A percentile compares a stretch with the other conserved stretches of the same genome.
Conservation (phyloP, 2,329 filamentous ascomycete genomes). For the Aspergillus sp. region DNA sequence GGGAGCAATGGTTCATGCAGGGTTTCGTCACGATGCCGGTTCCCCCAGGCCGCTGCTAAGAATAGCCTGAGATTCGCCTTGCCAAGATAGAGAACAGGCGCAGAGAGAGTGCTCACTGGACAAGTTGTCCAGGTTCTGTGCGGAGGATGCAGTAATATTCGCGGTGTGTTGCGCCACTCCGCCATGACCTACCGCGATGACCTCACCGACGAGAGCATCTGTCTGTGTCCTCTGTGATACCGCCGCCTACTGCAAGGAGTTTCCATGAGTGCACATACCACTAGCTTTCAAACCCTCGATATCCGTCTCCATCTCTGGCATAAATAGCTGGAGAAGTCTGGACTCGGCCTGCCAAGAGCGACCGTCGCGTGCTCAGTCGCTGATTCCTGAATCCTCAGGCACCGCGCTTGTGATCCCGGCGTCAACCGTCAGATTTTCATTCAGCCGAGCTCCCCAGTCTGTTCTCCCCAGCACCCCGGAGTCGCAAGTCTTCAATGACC, state of each 20-base stretch:
- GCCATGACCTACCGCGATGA: slow-evolving; percentile 1
- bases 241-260: not conserved
- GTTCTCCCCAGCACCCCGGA: not conserved
- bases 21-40: not conserved
- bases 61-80: not conserved
- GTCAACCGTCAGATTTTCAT: slow-evolving; percentile 8
- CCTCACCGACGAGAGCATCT: slow-evolving; percentile 4
- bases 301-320: not conserved
- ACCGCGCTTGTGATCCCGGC: slow-evolving; percentile 4
- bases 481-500: slow-evolving; percentile 1
- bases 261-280: not conserved
- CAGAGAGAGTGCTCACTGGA: not conserved
- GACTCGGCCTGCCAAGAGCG: slow-evolving; percentile 8
- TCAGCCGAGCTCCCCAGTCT: not conserved
- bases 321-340: not conserved
- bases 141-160: not conserved
- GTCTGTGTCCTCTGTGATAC: not conserved
- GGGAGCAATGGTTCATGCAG: not conserved
- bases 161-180: slow-evolving; percentile 9
- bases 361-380: slow-evolving; percentile 6
- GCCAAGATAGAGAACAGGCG: not conserved
- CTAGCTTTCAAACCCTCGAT: no score
- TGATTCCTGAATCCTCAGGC: not conserved
- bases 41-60: not conserved
- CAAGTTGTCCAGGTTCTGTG: not conserved